Conservation (phyloP, 345 rosid genomes). For the Pseudoturritis turrita region DNA sequence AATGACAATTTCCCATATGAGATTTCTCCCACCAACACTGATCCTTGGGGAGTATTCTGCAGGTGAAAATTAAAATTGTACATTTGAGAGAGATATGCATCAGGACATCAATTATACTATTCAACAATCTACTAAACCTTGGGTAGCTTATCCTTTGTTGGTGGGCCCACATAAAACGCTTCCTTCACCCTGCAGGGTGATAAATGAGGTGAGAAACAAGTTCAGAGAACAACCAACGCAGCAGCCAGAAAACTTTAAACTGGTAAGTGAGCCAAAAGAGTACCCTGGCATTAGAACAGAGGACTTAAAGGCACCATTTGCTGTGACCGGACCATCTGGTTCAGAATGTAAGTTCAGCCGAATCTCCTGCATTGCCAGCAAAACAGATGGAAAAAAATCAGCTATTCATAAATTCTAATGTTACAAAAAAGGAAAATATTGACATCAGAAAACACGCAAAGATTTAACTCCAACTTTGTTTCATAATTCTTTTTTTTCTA, state of each 20-base stretch:
- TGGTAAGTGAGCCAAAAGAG: slow-evolving; percentile 8
- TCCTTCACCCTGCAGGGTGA: slow-evolving; percentile 63
- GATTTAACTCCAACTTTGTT: neutral
- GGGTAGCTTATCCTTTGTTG: slow-evolving; percentile 69
- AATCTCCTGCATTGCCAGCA: slow-evolving; percentile 47
- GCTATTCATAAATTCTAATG: slow-evolving; percentile 3
- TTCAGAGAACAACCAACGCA: neutral
- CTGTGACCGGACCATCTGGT: slow-evolving; percentile 94
- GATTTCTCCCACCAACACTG: slow-evolving; percentile 70
- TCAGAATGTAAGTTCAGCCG: slow-evolving; percentile 75
- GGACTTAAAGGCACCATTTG: slow-evolving; percentile 81
- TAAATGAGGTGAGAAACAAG: slow-evolving; percentile 7
- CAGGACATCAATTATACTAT: neutral
- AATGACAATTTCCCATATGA: slow-evolving; percentile 70
- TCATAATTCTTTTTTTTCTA: neutral
- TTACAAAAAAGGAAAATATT: neutral
- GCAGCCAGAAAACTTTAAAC: neutral
- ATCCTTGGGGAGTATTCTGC: slow-evolving; percentile 82
- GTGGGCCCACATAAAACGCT: slow-evolving; percentile 84
- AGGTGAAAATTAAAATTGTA: slow-evolving; percentile 17
- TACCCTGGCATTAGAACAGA: slow-evolving; percentile 88
- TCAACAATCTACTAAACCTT: slow-evolving; percentile 23
- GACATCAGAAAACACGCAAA: neutral
- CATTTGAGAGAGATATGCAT: slow-evolving; percentile 11
- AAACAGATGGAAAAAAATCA: neutral